Base-by-base conservation (phyloP, 805 yeast species). In the Nakazawaea laoshanensis region DNA sequence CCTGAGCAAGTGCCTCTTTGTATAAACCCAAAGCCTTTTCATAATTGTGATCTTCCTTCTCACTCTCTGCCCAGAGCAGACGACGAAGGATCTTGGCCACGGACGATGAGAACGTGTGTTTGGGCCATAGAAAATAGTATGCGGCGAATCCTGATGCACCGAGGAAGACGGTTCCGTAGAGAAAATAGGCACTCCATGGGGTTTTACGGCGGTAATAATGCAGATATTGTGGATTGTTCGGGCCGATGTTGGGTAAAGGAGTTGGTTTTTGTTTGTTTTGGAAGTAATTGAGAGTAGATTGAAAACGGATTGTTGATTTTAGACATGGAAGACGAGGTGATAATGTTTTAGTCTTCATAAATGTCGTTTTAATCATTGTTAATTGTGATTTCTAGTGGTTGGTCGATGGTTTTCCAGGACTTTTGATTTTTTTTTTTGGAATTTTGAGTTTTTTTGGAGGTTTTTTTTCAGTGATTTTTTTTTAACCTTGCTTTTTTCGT, bases 51-150 rank as follows among this genome's bases (percentile, higher is more conserved):
- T 71, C 69, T 11, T 63, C 78, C 45, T 74, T 76, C 30, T 77
- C 80, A 29, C 80, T 66, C 52, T 89, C 96, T 2, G 89, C 88
- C 81, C 88, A 75, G 5, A 88, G 59, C 0, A 82, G 96, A 45
- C 76, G 71, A 24, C 95, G 63, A 41, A 89, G 57, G 17, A 71
- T 62, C 33, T 65, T 71, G 17, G 95, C 92, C 8, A 86, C 94
- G 3, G 72, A 55, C 2, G 64, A 54, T 0, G 92, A 84, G 44
- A 74, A 77, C 2, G 80, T 73, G 45, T 77, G 81, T 37, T 70
- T 71, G 4, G 85, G 84, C 79, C 81, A 76, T 50, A 62, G 70
- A 37, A 63, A 41, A 53, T 60, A 59, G 46, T 61, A 65, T 5
- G 53, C 29, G 5, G 39, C 23, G 7, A 31, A 38, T 3, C 43